Evolutionary conservation across 345 rosid genomes (phyloP).

Genomic region (Passiflora organensis): DNA sequence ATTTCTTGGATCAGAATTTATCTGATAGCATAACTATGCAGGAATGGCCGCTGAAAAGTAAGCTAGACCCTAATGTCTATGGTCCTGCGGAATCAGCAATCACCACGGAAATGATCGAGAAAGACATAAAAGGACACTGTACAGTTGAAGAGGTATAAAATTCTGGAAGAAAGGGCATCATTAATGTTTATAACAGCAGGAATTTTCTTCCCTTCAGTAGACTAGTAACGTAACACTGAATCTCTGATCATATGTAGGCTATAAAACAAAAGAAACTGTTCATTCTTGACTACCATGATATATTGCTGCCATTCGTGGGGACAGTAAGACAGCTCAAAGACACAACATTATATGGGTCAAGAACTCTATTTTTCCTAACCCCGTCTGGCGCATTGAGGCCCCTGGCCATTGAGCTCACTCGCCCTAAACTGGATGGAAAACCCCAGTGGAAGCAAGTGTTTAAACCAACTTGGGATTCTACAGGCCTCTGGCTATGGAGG

Average conservation of each 20-base stretch:
- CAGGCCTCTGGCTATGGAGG: slow-evolving; percentile 53
- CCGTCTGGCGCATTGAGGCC: slow-evolving; percentile 48
- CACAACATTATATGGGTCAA: slow-evolving; percentile 53
- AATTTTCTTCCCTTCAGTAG: not conserved
- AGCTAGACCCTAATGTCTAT: slow-evolving; percentile 57
- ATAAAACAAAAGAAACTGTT: slow-evolving; percentile 31
- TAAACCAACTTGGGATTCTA: slow-evolving; percentile 31
- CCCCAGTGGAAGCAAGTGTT: slow-evolving; percentile 62
- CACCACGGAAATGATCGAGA: slow-evolving; percentile 47
- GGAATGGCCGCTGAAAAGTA: slow-evolving; percentile 86
- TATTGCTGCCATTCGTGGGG: slow-evolving; percentile 55
- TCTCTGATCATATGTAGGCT: slow-evolving; percentile 14
- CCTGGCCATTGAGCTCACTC: slow-evolving; percentile 55
- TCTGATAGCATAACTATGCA: slow-evolving; percentile 15
- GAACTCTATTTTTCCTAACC: slow-evolving; percentile 54
- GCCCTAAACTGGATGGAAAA: slow-evolving; percentile 26
- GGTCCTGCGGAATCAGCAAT: slow-evolving; percentile 65
- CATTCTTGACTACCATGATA: slow-evolving; percentile 56
- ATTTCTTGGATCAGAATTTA: too few species aligned
- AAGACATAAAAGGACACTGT: slow-evolving; percentile 45
- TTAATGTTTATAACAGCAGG: too few species aligned
- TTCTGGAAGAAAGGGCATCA: not conserved
- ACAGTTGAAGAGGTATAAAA: slow-evolving; percentile 51
- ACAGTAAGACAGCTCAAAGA: slow-evolving; percentile 45
- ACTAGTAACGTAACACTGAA: too few species aligned